These are phyloP conservation scores for Coleophoma eucalyptorum DNA, from an alignment of 2,329 filamentous ascomycete species.

Conservation along the genomic window DNA sequence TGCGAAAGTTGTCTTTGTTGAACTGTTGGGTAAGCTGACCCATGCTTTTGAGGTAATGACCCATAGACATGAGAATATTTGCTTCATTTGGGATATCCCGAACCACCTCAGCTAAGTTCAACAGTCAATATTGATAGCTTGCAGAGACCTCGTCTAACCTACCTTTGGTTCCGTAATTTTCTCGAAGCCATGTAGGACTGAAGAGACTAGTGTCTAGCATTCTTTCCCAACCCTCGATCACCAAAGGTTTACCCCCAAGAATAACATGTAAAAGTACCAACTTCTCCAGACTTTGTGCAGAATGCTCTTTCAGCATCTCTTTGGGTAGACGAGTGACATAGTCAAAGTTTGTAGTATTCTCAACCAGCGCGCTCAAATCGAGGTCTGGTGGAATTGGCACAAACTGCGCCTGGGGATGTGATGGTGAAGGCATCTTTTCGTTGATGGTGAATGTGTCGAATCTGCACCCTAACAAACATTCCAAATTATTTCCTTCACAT, in stretches of 20 bases:
- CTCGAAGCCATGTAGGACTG: conserved; percentile 73
- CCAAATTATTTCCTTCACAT: too few relatives aligned
- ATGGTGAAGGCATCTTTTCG: conserved; percentile 64
- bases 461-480: not conserved
- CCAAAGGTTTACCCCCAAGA: conserved; percentile 81
- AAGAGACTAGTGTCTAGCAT: conserved; percentile 76
- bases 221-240: conserved; percentile 84
- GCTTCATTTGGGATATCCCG: conserved; percentile 71
- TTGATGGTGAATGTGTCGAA: not conserved
- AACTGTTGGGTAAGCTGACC: conserved; percentile 80
- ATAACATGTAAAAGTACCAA: conserved; percentile 80
- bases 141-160: conserved; percentile 25
- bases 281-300: conserved; percentile 78
- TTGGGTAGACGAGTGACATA: conserved; percentile 79
- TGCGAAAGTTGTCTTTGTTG: conserved; percentile 69
- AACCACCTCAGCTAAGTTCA: conserved; percentile 68
- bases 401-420: conserved; percentile 82
- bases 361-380: conserved; percentile 71
- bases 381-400: conserved; percentile 86
- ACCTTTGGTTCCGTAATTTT: conserved; percentile 77
- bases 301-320: conserved; percentile 73
- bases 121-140: conserved; percentile 16
- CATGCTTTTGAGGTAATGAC: conserved; percentile 89
- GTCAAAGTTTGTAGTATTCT: conserved; percentile 78
- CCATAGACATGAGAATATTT: conserved; percentile 80